phyloP scores from a whole-genome alignment of 208 protist species.

The Naegleria gruberi region DNA sequence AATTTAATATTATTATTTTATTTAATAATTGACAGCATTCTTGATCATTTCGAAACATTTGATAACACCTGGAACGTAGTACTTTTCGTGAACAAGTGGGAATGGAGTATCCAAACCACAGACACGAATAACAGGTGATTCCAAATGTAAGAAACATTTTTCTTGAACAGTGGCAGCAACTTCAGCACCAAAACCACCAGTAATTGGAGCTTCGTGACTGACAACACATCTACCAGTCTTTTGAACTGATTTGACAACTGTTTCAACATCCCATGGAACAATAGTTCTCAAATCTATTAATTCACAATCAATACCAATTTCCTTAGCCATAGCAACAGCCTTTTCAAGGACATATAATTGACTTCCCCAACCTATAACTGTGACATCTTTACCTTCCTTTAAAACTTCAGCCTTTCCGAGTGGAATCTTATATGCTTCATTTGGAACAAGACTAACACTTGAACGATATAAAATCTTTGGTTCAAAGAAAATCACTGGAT shows the following conservation, averaged over 20 bases:
- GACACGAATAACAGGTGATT: conserved; percentile 89
- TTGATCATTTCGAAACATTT: conserved; percentile 74
- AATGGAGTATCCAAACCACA: conserved; percentile 91
- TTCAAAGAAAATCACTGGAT: conserved; percentile 93
- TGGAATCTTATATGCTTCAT: conserved; percentile 81
- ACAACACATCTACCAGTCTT: conserved; percentile 82
- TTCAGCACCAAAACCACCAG: conserved; percentile 86
- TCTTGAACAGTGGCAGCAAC: conserved; percentile 75
- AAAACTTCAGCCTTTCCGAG: conserved; percentile 80
- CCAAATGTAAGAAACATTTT: conserved; percentile 84
- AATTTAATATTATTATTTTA: no score
- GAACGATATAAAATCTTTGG: conserved; percentile 87
- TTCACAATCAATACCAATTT: conserved; percentile 77
- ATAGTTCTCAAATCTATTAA: conserved; percentile 91
- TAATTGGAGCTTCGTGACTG: conserved; percentile 86
- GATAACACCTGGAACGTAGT: conserved; percentile 85
- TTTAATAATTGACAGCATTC: conserved; percentile 49
- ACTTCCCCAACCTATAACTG: conserved; percentile 84
- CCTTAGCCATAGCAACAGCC: conserved; percentile 63
- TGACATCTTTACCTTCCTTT: conserved; percentile 78
- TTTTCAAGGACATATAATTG: conserved; percentile 65
- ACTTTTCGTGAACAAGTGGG: conserved; percentile 85
- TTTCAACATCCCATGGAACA: conserved; percentile 85
- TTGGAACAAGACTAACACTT: conserved; percentile 76
- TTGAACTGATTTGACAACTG: conserved; percentile 73